phyloP scores from a whole-genome alignment of 1,284 basidiomycete species.

The Mycosarcoma maydis region DNA sequence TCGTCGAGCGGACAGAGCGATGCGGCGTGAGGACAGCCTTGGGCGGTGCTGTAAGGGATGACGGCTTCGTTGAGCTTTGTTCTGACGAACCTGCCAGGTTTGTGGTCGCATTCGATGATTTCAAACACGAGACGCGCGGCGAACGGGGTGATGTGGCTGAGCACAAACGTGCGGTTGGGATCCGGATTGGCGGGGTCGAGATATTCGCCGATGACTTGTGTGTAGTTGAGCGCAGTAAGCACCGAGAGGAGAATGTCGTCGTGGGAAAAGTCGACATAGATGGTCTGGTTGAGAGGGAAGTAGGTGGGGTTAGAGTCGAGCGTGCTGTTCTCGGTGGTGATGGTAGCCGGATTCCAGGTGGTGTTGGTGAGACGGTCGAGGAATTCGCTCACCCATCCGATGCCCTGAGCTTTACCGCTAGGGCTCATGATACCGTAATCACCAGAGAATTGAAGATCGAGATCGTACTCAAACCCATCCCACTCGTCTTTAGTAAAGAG shows the following conservation, averaged over 20 bases:
- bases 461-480: constrained; percentile 78
- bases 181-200: constrained; percentile 42
- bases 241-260: constrained; percentile 58
- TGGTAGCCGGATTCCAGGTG: constrained; percentile 25
- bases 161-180: constrained; percentile 44
- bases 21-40: constrained; percentile 73
- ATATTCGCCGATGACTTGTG: constrained; percentile 50
- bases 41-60: constrained; percentile 80
- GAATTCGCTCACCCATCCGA: constrained; percentile 75
- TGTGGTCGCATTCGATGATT: constrained; percentile 47
- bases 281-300: constrained; percentile 60
- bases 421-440: constrained; percentile 83
- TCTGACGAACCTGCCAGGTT: constrained; percentile 73
- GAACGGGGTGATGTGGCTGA: constrained; percentile 54
- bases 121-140: constrained; percentile 52
- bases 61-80: constrained; percentile 88
- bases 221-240: constrained; percentile 61
- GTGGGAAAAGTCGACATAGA: constrained; percentile 64
- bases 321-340: constrained; percentile 61
- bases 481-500: constrained; percentile 89
- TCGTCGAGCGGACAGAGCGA: constrained; percentile 82
- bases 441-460: constrained; percentile 67
- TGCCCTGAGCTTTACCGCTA: constrained; percentile 79
- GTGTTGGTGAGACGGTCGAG: constrained; percentile 53
- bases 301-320: constrained; percentile 44